Base-by-base conservation (phyloP, 106 monocot genomes). In the Hemerocallis citrina region DNA sequence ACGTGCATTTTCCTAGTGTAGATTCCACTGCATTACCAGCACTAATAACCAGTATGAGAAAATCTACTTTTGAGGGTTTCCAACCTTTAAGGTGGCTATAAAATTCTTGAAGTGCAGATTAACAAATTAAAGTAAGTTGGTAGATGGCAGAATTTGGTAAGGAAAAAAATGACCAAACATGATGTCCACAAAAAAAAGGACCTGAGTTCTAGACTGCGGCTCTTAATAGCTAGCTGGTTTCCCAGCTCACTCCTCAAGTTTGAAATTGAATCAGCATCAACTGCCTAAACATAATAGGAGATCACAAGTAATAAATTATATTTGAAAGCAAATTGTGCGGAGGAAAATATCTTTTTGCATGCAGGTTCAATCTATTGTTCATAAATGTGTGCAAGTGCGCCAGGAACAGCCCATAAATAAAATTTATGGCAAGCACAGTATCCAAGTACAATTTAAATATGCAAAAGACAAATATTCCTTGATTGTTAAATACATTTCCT, bases 221-320 rank as follows among this genome's bases (percentile, higher is more conserved):
- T 96, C 69, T 84, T 96, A 10, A 68, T 42, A 50, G 89, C 95
- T 57, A 96, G 63, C 39, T 81, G 86, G 68, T 90, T 61, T 36
- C 95, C 95, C 57, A 96, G 86, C 41, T 96, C 89, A 61, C 95
- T 96, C 65, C 90, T 81, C 54, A 96, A 50, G 34, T 86, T 64
- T 50, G 86, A 75, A 69, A 96, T 69, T 19, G 73, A 51, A 81
- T 86, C 78, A 68, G 76, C 90, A 68, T 90, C 46, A 57, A 79
- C 86, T 69, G 95, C 95, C 95, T 90, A 50, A 42, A 39, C 41
- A 68, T 41, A 48, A 41, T 34, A 64, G 24, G 62, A 42, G 14
- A 17, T 34, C 13, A 54, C 5, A 49, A 54, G 54, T 15, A 5
- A 31, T 31, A 12, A 54, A 20, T 32, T 31, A 54, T 31, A 54